Evolutionary conservation across 164 flowering plant genomes (phyloP), one percentile per base, ranked within the genome.

Genomic region (Taxillus chinensis): DNA sequence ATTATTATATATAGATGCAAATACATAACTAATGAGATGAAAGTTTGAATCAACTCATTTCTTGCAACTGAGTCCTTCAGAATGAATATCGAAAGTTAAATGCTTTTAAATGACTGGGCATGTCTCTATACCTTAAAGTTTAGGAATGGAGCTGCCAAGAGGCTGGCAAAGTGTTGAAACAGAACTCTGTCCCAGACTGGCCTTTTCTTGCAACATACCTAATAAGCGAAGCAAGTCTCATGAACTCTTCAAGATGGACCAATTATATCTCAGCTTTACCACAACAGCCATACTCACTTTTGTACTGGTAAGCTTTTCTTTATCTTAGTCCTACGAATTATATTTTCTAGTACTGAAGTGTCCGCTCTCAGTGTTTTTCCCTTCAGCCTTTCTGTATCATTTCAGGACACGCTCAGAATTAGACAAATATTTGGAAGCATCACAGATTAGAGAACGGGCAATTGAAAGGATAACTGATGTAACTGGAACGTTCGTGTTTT

Each of bases 201-300:
- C 98, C 98, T 15, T 65, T 93, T 53, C 80, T 93, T 65, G 97
- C 98, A 8, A 90, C 95, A 41, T 88, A 90, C 70, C 76, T 93
- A 62, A 90, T 93, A 41, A 86, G 97, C 64, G 98, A 93, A 82
- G 97, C 98, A 45, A 83, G 88, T 74, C 60, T 77, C 49, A 69
- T 66, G 78, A 61, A 74, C 15, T 79, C 92, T 52, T 93, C 98
- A 49, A 80, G 86, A 79, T 93, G 98, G 98, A 77, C 70, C 62
- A 88, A 80, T 64, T 93, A 90, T 72, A 90, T 93, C 52, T 83
- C 95, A 3, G 98, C 98, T 59, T 75, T 93, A 69, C 98, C 97
- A 15, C 82, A 82, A 41, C 97, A 90, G 66, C 98, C 98, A 0
- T 93, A 93, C 69, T 90, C 98, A 2, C 98, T 93, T 59, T 69